phyloP scores from a whole-genome alignment of 306 rosid genomes.

The Astragalus membranaceus region DNA sequence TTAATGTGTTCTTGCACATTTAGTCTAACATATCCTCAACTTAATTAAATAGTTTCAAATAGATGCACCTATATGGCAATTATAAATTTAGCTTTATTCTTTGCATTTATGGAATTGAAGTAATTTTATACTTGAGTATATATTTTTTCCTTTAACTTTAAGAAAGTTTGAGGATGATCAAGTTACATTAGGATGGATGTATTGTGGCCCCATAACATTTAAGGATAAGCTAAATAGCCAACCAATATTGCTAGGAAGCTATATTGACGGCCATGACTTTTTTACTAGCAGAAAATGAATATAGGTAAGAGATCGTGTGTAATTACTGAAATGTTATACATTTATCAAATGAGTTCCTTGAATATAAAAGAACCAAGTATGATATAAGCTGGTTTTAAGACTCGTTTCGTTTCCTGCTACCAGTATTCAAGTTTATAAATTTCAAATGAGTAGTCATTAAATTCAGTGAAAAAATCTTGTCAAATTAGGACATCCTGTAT shows the following conservation, averaged over 20 bases:
- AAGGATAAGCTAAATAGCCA: neutral
- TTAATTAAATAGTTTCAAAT: neutral
- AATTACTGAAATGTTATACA: neutral
- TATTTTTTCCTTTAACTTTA: neutral
- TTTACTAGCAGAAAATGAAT: neutral
- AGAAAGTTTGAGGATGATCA: neutral
- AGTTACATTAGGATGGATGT: neutral
- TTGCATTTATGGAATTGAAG: neutral
- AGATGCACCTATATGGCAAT: neutral
- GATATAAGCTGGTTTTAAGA: neutral
- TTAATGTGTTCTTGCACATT: neutral
- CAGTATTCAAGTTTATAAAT: neutral
- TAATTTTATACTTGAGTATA: neutral
- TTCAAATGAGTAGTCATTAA: neutral
- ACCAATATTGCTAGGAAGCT: neutral
- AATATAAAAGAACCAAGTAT: neutral
- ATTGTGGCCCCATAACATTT: neutral
- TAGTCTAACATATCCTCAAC: neutral
- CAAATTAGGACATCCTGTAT: neutral
- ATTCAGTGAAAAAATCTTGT: neutral
- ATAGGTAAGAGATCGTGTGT: neutral
- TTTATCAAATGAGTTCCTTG: neutral
- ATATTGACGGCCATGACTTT: neutral
- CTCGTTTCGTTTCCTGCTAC: neutral
- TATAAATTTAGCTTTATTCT: neutral